Conservation (phyloP, 306 rosid species). For the Prunus mume region DNA sequence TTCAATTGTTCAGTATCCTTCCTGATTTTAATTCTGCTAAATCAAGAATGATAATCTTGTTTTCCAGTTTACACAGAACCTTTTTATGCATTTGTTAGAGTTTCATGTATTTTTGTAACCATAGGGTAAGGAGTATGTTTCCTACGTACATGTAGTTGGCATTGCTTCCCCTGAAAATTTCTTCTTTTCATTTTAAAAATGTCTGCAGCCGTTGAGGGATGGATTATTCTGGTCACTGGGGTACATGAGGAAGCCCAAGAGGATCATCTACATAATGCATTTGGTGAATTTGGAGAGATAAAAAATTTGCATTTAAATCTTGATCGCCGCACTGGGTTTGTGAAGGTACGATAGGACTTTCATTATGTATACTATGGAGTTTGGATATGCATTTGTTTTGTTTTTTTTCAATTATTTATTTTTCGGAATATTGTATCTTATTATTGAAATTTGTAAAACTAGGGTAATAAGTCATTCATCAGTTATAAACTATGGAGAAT, state of each 20-base stretch:
- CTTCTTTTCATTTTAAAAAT: neutral
- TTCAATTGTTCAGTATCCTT: neutral
- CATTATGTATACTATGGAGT: neutral
- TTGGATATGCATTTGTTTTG: neutral
- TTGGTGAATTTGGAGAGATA: constrained; percentile 93
- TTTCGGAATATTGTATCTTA: neutral
- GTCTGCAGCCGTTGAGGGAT: constrained; percentile 86
- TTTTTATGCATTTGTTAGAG: neutral
- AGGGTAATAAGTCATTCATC: neutral
- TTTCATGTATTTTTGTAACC: neutral
- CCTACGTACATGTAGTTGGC: neutral
- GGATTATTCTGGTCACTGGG: constrained; percentile 97
- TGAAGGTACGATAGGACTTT: constrained; percentile 54
- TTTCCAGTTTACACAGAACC: neutral
- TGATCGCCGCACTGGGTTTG: constrained; percentile 97
- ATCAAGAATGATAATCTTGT: neutral
- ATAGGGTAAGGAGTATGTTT: neutral
- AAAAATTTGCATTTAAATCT: constrained; percentile 90
- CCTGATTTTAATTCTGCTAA: neutral
- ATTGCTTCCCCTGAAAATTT: neutral
- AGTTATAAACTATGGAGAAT: neutral
- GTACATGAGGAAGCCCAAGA: constrained; percentile 98
- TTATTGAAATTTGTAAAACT: neutral
- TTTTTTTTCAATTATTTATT: no score
- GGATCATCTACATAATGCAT: constrained; percentile 79